These are phyloP conservation scores for Ceriops zippeliana DNA, from an alignment of 345 rosid species.

Conservation along the genomic window DNA sequence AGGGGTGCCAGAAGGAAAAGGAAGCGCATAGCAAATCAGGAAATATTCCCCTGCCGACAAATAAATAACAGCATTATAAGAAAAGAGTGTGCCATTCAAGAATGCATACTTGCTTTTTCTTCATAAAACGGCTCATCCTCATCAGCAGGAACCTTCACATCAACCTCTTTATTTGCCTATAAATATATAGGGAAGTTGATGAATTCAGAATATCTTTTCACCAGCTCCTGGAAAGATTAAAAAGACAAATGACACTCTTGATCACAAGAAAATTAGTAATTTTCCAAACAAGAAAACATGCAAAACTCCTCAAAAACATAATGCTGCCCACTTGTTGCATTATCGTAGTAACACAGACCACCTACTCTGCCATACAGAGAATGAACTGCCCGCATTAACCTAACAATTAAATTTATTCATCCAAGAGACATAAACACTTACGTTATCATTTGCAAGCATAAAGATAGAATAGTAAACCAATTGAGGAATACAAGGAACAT, in stretches of 20 bases:
- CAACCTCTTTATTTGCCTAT: slow-evolving; percentile 95
- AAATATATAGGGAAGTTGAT: slow-evolving; percentile 89
- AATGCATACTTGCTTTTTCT: slow-evolving; percentile 57
- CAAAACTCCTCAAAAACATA: no score
- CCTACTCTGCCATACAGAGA: no score
- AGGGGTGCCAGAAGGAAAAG: slow-evolving; percentile 29
- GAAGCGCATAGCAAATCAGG: slow-evolving; percentile 2
- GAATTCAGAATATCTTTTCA: slow-evolving; percentile 94
- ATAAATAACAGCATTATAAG: neutral
- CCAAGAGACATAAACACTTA: no score
- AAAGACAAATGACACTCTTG: neutral
- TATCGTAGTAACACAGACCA: no score
- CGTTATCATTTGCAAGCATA: no score
- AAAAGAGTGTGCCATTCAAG: neutral
- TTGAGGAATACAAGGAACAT: no score
- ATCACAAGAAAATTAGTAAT: no score
- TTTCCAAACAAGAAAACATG: no score
- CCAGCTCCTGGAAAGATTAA: slow-evolving; percentile 59
- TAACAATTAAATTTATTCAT: no score
- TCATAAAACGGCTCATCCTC: slow-evolving; percentile 82
- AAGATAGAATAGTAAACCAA: no score
- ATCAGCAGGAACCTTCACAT: slow-evolving; percentile 80
- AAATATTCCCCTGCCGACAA: neutral
- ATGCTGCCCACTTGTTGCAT: no score
- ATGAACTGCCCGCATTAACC: no score